These are phyloP conservation scores for Apostasia ramifera DNA, from an alignment of 106 monocot genomes.

Conservation along the genomic window DNA sequence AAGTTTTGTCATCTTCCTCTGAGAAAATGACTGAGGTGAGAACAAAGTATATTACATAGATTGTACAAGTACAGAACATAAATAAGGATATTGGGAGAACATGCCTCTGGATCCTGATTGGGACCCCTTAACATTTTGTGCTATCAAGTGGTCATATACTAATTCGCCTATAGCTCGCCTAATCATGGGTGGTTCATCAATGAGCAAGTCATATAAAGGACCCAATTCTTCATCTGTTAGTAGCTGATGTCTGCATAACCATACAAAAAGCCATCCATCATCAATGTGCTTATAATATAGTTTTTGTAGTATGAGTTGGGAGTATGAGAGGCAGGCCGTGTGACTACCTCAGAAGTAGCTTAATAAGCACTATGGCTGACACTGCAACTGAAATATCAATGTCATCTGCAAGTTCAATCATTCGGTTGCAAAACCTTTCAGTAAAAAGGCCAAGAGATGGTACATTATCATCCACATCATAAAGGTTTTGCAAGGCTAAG, in stretches of 20 bases:
- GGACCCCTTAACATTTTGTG: constrained; percentile 70
- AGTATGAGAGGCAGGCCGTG: not conserved
- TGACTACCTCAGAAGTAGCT: constrained; percentile 71
- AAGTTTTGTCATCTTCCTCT: constrained; percentile 75
- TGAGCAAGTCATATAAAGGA: constrained; percentile 94
- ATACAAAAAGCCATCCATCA: constrained; percentile 6
- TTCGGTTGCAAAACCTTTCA: constrained; percentile 83
- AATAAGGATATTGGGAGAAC: not conserved
- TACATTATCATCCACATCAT: constrained; percentile 90
- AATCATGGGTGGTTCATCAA: constrained; percentile 91
- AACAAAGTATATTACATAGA: not conserved
- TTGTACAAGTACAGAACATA: not conserved
- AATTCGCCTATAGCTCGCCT: constrained; percentile 96
- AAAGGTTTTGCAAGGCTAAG: constrained; percentile 67
- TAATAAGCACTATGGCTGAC: constrained; percentile 84
- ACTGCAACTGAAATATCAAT: constrained; percentile 90
- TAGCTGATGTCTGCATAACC: constrained; percentile 80
- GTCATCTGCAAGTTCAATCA: constrained; percentile 99
- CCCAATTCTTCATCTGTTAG: constrained; percentile 91
- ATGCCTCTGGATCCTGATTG: constrained; percentile 46
- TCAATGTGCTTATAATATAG: not conserved
- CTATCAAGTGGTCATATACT: constrained; percentile 97
- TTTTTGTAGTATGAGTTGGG: not conserved
- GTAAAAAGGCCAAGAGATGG: constrained; percentile 98
- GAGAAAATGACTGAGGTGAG: constrained; percentile 7